Conservation (phyloP, 768 basidiomycete genomes). For the Dentipellis fragilis region DNA sequence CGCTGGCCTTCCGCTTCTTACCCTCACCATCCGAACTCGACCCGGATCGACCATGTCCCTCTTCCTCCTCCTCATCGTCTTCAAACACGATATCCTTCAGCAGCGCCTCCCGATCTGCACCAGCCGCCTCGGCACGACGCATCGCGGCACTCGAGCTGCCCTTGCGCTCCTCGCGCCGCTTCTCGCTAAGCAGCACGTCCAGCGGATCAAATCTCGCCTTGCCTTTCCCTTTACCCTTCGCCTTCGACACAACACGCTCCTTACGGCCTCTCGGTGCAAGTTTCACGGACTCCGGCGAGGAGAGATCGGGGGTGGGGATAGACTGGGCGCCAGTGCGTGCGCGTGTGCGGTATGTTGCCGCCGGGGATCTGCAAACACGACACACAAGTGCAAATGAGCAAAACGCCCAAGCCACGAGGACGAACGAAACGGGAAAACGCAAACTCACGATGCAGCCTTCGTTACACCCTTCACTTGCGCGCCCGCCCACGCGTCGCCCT, state of each 20-base stretch:
- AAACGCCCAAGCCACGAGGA: not conserved
- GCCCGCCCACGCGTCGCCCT: not conserved
- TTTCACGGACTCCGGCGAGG: no score
- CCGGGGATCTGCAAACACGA: not conserved
- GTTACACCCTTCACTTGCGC: no score
- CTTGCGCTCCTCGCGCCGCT: constrained; percentile 6
- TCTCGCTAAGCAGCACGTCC: constrained; percentile 10
- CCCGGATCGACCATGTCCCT: not conserved
- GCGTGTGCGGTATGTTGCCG: not conserved
- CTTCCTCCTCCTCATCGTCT: constrained; percentile 6
- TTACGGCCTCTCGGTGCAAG: not conserved
- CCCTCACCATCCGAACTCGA: no score
- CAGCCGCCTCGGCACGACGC: constrained; percentile 6
- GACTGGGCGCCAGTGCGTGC: not conserved
- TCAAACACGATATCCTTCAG: constrained; percentile 4
- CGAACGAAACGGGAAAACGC: not conserved
- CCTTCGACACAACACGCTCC: not conserved
- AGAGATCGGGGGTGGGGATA: not conserved
- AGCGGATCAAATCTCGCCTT: constrained; percentile 3
- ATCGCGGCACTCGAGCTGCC: constrained; percentile 11
- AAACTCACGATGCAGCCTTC: constrained; percentile 7
- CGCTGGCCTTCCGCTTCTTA: no score
- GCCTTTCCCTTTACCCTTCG: constrained; percentile 8
- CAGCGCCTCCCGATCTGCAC: not conserved
- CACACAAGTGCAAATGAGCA: not conserved